Conservation (phyloP, 306 rosid genomes). For the Rosa lucieae region DNA sequence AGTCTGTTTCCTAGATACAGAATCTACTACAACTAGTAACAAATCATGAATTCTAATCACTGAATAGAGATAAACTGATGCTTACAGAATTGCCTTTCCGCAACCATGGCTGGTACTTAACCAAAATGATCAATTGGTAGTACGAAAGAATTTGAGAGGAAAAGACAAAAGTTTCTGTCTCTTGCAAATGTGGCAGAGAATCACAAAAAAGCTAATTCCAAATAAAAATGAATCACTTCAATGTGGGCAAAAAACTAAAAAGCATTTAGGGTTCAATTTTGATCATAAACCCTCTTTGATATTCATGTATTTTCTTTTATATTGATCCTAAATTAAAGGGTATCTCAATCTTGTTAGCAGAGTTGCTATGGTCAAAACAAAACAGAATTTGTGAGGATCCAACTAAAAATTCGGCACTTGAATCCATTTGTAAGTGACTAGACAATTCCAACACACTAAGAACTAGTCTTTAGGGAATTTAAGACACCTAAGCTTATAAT, state of each 20-base stretch:
- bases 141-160: not conserved
- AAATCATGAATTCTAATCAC: not conserved
- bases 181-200: not conserved
- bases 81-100: constrained; percentile 31
- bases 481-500: not conserved
- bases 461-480: constrained; percentile 6
- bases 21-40: not conserved
- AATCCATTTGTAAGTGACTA: not conserved
- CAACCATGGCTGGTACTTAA: constrained; percentile 29
- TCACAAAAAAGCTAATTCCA: not conserved
- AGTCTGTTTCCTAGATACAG: not conserved
- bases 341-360: not conserved
- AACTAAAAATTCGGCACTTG: not conserved
- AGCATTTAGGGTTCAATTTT: not conserved
- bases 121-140: constrained; percentile 1
- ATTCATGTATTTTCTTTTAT: not conserved
- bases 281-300: not conserved
- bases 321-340: constrained; percentile 10
- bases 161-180: not conserved
- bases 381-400: not conserved
- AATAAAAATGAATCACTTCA: not conserved
- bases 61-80: constrained; percentile 7
- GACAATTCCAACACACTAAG: constrained; percentile 1
- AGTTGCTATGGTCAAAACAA: not conserved
- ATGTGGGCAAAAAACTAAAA: not conserved